A percentile compares a stretch with the other conserved stretches of the same genome.
Conservation (phyloP, 257 asterid genomes). For the Nicotiana knightiana region DNA sequence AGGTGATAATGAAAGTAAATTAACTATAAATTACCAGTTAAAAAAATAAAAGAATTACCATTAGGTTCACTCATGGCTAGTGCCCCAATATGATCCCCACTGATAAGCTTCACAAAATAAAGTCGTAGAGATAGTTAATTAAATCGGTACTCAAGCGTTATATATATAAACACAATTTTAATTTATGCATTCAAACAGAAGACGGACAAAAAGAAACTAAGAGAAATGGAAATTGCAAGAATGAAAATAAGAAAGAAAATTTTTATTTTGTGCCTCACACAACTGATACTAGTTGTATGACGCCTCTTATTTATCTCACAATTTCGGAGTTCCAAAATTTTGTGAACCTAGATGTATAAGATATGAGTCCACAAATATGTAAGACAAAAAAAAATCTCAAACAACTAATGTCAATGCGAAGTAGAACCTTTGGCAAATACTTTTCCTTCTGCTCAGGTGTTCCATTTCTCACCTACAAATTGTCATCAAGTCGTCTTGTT, state of each 20-base stretch:
- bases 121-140: not conserved
- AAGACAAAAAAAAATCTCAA: no score
- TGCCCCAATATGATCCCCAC: slow-evolving; percentile 97
- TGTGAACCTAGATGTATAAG: no score
- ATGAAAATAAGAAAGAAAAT: not conserved
- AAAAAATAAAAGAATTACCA: slow-evolving; percentile 32
- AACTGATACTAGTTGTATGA: no score
- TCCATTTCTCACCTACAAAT: slow-evolving; percentile 85
- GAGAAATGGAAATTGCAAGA: not conserved
- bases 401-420: not conserved
- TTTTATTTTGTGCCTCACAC: no score
- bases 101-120: slow-evolving; percentile 62
- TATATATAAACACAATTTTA: not conserved
- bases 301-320: no score
- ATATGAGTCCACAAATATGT: no score
- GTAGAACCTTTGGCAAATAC: slow-evolving; percentile 87
- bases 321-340: no score
- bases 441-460: slow-evolving; percentile 77
- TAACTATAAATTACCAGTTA: no score
- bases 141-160: not conserved
- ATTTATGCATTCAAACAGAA: not conserved
- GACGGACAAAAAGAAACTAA: not conserved
- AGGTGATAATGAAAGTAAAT: not conserved
- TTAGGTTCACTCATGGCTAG: slow-evolving; percentile 99
- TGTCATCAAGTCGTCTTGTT: not conserved